Percentiles rank a stretch among this genome's conserved stretches.
These are phyloP conservation scores for Corrigiola litoralis DNA, from an alignment of 179 eudicot genomes.

Conservation along the genomic window DNA sequence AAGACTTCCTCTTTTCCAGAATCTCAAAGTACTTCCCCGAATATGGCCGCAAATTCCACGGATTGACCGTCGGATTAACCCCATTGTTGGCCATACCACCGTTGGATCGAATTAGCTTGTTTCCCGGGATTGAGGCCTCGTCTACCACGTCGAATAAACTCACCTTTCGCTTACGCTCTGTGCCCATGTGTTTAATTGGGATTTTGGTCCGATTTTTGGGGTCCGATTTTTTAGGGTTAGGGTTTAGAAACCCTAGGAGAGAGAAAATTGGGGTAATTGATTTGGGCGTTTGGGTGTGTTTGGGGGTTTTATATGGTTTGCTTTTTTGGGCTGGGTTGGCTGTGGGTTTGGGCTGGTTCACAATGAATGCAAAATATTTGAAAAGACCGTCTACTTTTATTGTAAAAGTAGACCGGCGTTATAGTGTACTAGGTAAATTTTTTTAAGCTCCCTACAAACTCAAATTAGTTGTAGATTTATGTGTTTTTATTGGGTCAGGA, in stretches of 20 bases:
- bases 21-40: conserved; percentile 68
- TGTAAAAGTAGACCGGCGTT: too few relatives aligned
- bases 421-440: too few relatives aligned
- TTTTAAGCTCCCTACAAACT: too few relatives aligned
- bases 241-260: conserved; percentile 29
- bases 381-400: too few relatives aligned
- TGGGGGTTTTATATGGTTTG: background rate
- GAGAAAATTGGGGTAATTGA: conserved; percentile 1
- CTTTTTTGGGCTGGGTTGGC: background rate
- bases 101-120: conserved; percentile 27
- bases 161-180: conserved; percentile 95
- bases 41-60: conserved; percentile 74
- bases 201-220: background rate
- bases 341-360: background rate
- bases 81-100: conserved; percentile 29
- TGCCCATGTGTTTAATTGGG: conserved; percentile 38
- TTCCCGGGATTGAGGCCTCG: conserved; percentile 35
- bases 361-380: too few relatives aligned
- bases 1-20: conserved; percentile 76
- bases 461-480: too few relatives aligned
- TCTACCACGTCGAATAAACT: conserved; percentile 94
- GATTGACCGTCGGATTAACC: conserved; percentile 31
- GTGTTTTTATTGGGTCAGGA: too few relatives aligned
- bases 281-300: background rate
- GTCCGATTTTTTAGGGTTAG: conserved; percentile 3